Percentiles rank a stretch among this genome's conserved stretches.
These are phyloP conservation scores for Paramecium sonneborni DNA, from an alignment of 73 alveolate genomes.

Conservation along the genomic window DNA sequence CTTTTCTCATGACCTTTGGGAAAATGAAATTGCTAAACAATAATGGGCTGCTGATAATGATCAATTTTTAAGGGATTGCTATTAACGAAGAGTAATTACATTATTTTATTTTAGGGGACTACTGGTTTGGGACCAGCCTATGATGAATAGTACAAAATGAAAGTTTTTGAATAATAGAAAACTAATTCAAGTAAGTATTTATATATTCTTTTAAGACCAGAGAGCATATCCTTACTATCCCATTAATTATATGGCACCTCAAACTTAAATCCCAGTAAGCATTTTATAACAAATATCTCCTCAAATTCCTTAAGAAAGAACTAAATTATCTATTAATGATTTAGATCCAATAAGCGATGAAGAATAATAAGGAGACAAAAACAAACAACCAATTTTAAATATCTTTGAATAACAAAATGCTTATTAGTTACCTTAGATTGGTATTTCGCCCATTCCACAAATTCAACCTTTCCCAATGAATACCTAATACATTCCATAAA, in stretches of 20 bases:
- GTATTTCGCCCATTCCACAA: not conserved
- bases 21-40: not conserved
- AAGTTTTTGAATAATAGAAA: not conserved
- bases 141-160: conserved; percentile 27
- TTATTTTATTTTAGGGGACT: not conserved
- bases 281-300: not conserved
- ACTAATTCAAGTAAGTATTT: not conserved
- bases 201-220: not conserved
- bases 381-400: not conserved
- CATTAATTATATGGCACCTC: not conserved
- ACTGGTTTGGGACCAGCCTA: conserved; percentile 21
- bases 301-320: not conserved
- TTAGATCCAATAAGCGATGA: not conserved
- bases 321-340: not conserved
- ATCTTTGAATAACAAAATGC: not conserved
- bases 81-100: not conserved
- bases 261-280: not conserved
- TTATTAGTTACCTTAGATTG: not conserved
- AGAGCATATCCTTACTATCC: not conserved
- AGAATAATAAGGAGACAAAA: not conserved
- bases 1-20: conserved; percentile 45
- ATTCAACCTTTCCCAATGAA: not conserved
- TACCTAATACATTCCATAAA: not conserved
- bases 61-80: conserved; percentile 1
- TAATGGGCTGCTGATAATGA: conserved; percentile 41